Conservation (phyloP, 148 eudicot genomes). For the Linanthus parryae region DNA sequence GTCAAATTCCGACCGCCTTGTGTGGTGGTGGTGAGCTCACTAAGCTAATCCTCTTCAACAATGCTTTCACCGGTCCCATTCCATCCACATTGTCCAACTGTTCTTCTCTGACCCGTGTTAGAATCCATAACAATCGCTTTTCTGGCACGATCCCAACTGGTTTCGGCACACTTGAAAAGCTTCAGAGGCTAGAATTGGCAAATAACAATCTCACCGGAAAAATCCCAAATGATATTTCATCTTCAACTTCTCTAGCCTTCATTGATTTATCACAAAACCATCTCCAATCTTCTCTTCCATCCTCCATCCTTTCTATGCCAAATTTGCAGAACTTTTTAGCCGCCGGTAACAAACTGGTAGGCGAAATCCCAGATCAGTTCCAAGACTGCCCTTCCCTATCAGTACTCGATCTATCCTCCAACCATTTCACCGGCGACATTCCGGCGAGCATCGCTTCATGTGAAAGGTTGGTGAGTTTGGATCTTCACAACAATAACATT, state of each 20-base stretch:
- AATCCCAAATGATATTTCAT: slow-evolving; percentile 64
- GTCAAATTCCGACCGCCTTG: slow-evolving; percentile 53
- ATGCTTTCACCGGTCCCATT: slow-evolving; percentile 58
- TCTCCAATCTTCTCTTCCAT: slow-evolving; percentile 57
- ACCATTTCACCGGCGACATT: slow-evolving; percentile 58
- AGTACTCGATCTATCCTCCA: slow-evolving; percentile 73
- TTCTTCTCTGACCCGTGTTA: slow-evolving; percentile 57
- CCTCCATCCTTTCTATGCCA: slow-evolving; percentile 55
- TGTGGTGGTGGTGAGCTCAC: slow-evolving; percentile 62
- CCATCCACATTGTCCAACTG: slow-evolving; percentile 56
- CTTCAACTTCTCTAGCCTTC: slow-evolving; percentile 63
- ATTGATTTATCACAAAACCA: slow-evolving; percentile 67
- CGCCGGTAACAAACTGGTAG: slow-evolving; percentile 44
- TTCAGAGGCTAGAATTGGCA: slow-evolving; percentile 72
- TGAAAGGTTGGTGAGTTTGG: slow-evolving; percentile 48
- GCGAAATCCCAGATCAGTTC: slow-evolving; percentile 67
- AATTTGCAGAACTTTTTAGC: slow-evolving; percentile 66
- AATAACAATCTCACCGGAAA: slow-evolving; percentile 65
- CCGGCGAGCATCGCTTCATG: slow-evolving; percentile 74
- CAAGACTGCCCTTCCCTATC: slow-evolving; percentile 76
- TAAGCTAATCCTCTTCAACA: slow-evolving; percentile 81
- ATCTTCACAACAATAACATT: slow-evolving; percentile 54
- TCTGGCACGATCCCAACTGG: slow-evolving; percentile 68
- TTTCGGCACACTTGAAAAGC: slow-evolving; percentile 56
- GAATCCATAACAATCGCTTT: slow-evolving; percentile 67